phyloP scores from a whole-genome alignment of 306 rosid species.

The Acacia acuminata region DNA sequence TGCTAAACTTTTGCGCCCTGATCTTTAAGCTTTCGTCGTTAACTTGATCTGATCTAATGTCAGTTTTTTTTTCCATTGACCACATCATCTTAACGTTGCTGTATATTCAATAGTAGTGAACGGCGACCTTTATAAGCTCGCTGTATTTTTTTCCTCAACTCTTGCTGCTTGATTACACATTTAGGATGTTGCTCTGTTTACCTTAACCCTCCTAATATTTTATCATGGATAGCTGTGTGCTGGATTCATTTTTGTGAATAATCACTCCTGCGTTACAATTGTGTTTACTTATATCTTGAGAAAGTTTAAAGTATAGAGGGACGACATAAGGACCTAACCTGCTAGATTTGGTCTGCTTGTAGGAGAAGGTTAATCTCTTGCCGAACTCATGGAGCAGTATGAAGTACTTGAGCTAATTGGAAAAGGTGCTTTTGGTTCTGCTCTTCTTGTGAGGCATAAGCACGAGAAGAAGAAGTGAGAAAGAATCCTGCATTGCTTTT shows the following conservation, averaged over 20 bases:
- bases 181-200: background rate
- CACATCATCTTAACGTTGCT: background rate
- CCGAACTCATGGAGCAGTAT: conserved; percentile 81
- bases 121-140: background rate
- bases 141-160: background rate
- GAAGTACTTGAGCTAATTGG: conserved; percentile 98
- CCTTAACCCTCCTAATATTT: background rate
- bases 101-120: background rate
- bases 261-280: conserved; percentile 16
- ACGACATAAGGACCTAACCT: conserved; percentile 28
- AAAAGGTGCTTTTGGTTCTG: conserved; percentile 97
- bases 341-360: conserved; percentile 31
- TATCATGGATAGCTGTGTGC: conserved; percentile 7
- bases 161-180: background rate
- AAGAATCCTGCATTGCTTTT: conserved; percentile 30
- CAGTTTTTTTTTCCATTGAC: background rate
- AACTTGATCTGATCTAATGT: conserved; percentile 20
- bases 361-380: conserved; percentile 42
- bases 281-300: conserved; percentile 27
- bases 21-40: conserved; percentile 17
- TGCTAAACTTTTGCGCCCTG: conserved; percentile 4
- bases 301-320: background rate
- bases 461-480: conserved; percentile 97
- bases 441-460: conserved; percentile 97
- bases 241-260: conserved; percentile 21